Evolutionary conservation across 2,329 filamentous ascomycete species (phyloP).

Genomic region (Aaosphaeria pasadenensis): DNA sequence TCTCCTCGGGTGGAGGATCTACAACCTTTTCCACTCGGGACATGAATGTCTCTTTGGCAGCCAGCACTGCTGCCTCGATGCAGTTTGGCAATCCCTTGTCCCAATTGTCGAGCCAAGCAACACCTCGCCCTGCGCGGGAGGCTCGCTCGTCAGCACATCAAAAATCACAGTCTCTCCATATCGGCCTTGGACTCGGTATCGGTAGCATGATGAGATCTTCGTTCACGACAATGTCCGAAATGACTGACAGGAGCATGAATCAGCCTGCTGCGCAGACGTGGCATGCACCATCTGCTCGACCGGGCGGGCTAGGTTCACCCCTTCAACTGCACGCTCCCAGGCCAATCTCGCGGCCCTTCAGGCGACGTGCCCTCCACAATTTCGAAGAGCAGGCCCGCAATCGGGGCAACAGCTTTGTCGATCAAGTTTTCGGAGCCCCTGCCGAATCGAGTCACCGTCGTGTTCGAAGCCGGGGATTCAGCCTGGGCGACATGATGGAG

Average conservation of each 20-base stretch:
- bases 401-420: conserved; percentile 40
- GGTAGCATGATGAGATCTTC: conserved; percentile 43
- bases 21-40: conserved; percentile 46
- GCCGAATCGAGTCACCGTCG: conserved; percentile 54
- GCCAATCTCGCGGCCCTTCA: conserved; percentile 52
- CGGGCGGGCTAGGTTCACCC: conserved; percentile 48
- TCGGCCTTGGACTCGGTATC: conserved; percentile 44
- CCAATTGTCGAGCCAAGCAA: conserved; percentile 39
- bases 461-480: conserved; percentile 61
- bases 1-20: conserved; percentile 13
- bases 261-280: conserved; percentile 31
- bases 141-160: conserved; percentile 50
- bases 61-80: conserved; percentile 52
- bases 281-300: conserved; percentile 25
- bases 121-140: conserved; percentile 34
- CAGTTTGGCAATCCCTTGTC: conserved; percentile 48
- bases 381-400: conserved; percentile 46
- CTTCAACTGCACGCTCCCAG: conserved; percentile 53
- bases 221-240: conserved; percentile 34
- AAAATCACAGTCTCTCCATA: conserved; percentile 50
- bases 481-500: conserved; percentile 54
- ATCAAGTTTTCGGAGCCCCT: conserved; percentile 45
- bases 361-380: conserved; percentile 57
- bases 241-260: conserved; percentile 20
- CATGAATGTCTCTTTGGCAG: conserved; percentile 50